phyloP scores from a whole-genome alignment of 495 filamentous ascomycete genomes.

The Hypomontagnella monticulosa region DNA sequence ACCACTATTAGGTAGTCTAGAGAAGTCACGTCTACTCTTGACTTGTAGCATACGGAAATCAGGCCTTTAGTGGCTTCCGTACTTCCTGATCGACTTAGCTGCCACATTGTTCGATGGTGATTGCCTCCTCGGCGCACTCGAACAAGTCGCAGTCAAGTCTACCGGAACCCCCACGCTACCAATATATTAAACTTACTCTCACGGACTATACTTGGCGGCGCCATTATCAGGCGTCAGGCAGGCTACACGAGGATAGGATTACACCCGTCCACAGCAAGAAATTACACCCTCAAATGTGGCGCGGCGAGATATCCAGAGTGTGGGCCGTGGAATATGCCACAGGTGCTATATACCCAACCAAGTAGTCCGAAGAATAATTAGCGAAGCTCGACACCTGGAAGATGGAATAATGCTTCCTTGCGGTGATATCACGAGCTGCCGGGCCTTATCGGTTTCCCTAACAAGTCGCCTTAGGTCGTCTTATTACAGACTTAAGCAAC shows the following conservation, averaged over 20 bases:
- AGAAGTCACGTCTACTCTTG: neutral
- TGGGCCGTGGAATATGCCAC: slow-evolving; percentile 17
- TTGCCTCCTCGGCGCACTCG: too few species aligned
- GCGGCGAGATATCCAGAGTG: slow-evolving; percentile 9
- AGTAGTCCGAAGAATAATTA: slow-evolving; percentile 24
- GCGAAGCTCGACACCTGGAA: slow-evolving; percentile 20
- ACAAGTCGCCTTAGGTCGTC: neutral
- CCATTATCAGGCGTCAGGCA: slow-evolving; percentile 44
- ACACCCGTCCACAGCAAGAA: slow-evolving; percentile 40
- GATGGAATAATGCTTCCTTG: too few species aligned
- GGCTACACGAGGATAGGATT: slow-evolving; percentile 48
- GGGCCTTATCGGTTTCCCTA: neutral
- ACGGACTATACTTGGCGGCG: slow-evolving; percentile 44
- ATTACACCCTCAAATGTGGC: slow-evolving; percentile 35
- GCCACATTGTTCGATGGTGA: too few species aligned
- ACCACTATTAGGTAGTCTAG: neutral
- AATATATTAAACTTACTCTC: slow-evolving; percentile 49
- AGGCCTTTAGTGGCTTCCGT: slow-evolving; percentile 29
- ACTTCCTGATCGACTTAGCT: slow-evolving; percentile 39
- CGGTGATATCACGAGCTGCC: slow-evolving; percentile 23
- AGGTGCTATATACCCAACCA: slow-evolving; percentile 15
- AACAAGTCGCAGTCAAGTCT: too few species aligned
- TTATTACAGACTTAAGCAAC: neutral
- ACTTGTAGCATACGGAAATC: too few species aligned
- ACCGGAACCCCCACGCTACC: slow-evolving; percentile 36